phyloP scores from a whole-genome alignment of 345 rosid species.

The Populus davidiana region DNA sequence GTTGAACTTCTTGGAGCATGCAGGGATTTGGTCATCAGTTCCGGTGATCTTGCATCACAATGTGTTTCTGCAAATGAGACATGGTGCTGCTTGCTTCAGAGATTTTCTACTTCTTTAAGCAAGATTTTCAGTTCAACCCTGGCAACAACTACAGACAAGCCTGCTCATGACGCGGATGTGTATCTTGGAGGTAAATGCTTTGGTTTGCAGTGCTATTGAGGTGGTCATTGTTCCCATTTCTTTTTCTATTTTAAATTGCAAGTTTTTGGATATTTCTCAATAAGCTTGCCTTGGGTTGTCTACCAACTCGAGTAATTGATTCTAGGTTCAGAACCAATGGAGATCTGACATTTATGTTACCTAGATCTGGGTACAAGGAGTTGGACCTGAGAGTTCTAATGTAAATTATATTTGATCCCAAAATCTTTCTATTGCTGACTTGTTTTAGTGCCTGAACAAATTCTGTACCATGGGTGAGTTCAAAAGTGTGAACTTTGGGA shows the following conservation, averaged over 20 bases:
- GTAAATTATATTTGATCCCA: background rate
- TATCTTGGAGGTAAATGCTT: conserved; percentile 68
- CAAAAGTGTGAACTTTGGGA: background rate
- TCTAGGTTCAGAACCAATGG: background rate
- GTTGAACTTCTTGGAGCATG: conserved; percentile 67
- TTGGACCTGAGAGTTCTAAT: background rate
- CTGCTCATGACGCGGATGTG: conserved; percentile 30
- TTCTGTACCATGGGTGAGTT: background rate
- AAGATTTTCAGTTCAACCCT: conserved; percentile 45
- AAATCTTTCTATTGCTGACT: background rate
- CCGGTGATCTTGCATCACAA: conserved; percentile 22
- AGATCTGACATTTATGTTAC: background rate
- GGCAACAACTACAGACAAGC: conserved; percentile 24
- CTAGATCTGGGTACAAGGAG: background rate
- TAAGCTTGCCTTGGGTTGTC: background rate
- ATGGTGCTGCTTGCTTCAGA: conserved; percentile 49
- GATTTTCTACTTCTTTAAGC: conserved; percentile 47
- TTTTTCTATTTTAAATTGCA: too few species aligned
- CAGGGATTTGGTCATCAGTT: conserved; percentile 47
- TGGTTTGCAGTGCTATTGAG: conserved; percentile 17
- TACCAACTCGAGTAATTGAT: background rate
- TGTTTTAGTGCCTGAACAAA: background rate
- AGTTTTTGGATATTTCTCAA: background rate
- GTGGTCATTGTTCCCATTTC: too few species aligned
- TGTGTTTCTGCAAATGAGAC: conserved; percentile 35